Evolutionary conservation across 257 asterid genomes (phyloP), one percentile per base, ranked within the genome.

Genomic region (Przewalskia tangutica): DNA sequence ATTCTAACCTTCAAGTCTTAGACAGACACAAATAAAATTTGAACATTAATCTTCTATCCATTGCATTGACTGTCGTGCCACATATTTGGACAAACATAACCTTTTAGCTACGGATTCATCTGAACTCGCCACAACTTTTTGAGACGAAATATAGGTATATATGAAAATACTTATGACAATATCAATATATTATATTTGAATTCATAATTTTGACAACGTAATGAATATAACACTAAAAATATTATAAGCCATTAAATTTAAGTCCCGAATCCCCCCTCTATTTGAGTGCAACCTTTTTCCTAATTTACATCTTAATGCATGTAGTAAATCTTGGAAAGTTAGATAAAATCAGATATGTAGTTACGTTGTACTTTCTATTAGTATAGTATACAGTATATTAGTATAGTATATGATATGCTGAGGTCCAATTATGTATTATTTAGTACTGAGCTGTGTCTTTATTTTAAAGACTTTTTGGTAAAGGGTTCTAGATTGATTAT

Each of bases 381-480:
- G 20, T 64, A 38, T 76, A 50, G 27, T 54, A 77, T 16, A 77
- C 9, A 8, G 8, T 23, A 58, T 84, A 86, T 82, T 32, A 13
- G 46, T 63, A 42, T 38, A 58, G 18, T 78, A 56, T 55, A 78
- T 78, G 36, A 78, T 84, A 86, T 81, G 84, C 56, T 73, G 11
- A 83, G 82, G 40, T 83, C 82, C 85, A 90, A 89, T 80, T 34
- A 84, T 77, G 73, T 85, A 77, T 62, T 84, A 77, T 81, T 60
- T 58, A 68, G 84, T 67, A 83, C 79, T 50, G 79, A 64, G 75
- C 82, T 85, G 8, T 86, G 87, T 88, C 90, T 70, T 84, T 86
- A 79, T 83, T 84, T 83, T 84, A 4, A 81, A 81, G 56, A 87
- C 86, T 90, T 87, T 92, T 86, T 84, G 36, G 84, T 27, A 86